Conservation (phyloP, 768 basidiomycete species). For the Pisolithus orientalis region DNA sequence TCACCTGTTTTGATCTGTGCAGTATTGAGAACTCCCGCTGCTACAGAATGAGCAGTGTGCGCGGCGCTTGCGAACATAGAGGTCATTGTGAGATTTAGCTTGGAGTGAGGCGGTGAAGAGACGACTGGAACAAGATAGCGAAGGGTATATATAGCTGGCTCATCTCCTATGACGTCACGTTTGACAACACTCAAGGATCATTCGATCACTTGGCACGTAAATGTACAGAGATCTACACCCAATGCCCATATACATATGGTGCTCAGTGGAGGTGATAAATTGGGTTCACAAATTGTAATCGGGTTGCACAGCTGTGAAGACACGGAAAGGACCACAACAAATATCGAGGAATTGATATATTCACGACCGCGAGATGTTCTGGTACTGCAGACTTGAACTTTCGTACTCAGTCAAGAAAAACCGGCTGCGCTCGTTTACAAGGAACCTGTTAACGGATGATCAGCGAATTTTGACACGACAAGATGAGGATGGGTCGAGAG, state of each 20-base stretch:
- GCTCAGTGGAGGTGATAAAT: too few species aligned
- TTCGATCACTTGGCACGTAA: background rate
- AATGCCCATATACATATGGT: too few species aligned
- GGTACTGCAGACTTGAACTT: conserved; percentile 67
- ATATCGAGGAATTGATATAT: conserved; percentile 12
- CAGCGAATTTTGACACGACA: background rate
- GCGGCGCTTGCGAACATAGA: conserved; percentile 42
- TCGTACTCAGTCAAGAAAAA: conserved; percentile 80
- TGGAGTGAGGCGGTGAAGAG: background rate
- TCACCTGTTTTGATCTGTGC: conserved; percentile 35
- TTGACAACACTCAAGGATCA: background rate
- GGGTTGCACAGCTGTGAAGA: background rate
- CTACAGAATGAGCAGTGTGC: conserved; percentile 48
- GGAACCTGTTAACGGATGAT: conserved; percentile 46
- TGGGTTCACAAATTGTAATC: background rate
- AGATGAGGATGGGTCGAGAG: background rate
- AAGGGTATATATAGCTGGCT: background rate
- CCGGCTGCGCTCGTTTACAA: conserved; percentile 66
- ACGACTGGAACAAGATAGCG: background rate
- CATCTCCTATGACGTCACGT: conserved; percentile 1
- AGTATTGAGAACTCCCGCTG: conserved; percentile 42
- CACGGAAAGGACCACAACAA: background rate
- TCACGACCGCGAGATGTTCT: conserved; percentile 76
- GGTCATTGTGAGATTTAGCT: conserved; percentile 31
- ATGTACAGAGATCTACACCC: too few species aligned